A percentile compares a stretch with the other conserved stretches of the same genome.
Evolutionary conservation across 305 asterid genomes (phyloP).

Genomic region (Ajuga reptans): DNA sequence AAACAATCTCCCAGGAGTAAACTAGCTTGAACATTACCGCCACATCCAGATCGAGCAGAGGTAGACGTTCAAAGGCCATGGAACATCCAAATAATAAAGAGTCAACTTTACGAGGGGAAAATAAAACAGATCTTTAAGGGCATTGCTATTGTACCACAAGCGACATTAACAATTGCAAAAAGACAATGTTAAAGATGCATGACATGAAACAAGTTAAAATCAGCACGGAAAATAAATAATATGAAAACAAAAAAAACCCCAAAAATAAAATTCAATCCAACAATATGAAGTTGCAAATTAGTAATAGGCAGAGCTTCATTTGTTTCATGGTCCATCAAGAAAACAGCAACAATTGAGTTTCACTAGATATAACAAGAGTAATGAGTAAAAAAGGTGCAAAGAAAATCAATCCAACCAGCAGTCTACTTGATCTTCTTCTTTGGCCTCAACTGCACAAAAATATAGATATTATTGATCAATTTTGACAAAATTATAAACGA

Average conservation of each 20-base stretch:
- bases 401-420: not conserved
- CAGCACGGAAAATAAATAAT: not conserved
- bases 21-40: no score
- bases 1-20: no score
- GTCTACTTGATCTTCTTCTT: conserved; percentile 76
- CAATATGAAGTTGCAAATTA: not conserved
- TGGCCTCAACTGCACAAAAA: conserved; percentile 58
- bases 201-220: not conserved
- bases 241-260: no score
- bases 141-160: no score
- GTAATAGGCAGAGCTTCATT: not conserved
- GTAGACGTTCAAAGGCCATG: no score
- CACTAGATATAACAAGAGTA: not conserved
- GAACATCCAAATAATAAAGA: no score
- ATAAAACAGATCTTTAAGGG: no score
- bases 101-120: no score
- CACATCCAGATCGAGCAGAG: no score
- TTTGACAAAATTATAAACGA: not conserved
- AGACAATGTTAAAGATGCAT: not conserved
- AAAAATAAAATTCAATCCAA: not conserved
- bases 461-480: not conserved
- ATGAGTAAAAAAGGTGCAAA: not conserved
- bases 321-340: conserved; percentile 5
- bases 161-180: not conserved
- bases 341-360: conserved; percentile 1